Evolutionary conservation across 2,329 filamentous ascomycete genomes (phyloP).

Genomic region (Colletotrichum sp.): DNA sequence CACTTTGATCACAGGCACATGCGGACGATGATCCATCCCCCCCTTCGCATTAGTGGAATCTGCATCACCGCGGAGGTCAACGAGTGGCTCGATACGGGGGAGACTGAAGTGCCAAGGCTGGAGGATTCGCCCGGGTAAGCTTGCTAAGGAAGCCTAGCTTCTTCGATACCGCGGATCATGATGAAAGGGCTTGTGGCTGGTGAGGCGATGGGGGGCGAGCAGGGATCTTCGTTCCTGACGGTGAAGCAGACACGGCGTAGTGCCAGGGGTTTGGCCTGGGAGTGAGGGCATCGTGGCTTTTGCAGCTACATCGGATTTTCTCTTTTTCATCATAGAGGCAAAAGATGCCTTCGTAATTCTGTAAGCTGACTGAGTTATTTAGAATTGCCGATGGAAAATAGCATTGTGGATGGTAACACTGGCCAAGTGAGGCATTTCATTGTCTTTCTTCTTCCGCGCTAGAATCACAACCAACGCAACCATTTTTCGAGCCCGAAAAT

Average conservation of each 20-base stretch:
- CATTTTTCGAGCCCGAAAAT: neutral
- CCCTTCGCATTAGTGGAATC: too few species aligned
- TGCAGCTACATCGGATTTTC: neutral
- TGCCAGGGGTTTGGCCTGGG: neutral
- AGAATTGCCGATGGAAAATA: neutral
- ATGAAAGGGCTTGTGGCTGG: neutral
- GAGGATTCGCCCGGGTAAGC: neutral
- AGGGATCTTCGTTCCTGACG: neutral
- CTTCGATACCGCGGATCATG: neutral
- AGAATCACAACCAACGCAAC: neutral
- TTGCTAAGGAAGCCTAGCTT: neutral
- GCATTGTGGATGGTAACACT: neutral
- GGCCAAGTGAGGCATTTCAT: neutral
- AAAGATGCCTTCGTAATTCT: neutral
- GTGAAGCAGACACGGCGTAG: neutral
- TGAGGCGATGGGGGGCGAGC: neutral
- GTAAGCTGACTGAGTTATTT: neutral
- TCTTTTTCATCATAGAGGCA: neutral
- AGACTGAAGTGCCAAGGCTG: neutral
- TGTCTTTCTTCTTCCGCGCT: neutral
- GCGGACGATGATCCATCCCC: too few species aligned
- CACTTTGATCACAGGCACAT: too few species aligned
- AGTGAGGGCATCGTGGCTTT: neutral
- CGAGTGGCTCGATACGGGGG: neutral
- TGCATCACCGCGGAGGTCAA: neutral